phyloP scores from a whole-genome alignment of 805 yeast species.

The Yamadazyma laniorum region DNA sequence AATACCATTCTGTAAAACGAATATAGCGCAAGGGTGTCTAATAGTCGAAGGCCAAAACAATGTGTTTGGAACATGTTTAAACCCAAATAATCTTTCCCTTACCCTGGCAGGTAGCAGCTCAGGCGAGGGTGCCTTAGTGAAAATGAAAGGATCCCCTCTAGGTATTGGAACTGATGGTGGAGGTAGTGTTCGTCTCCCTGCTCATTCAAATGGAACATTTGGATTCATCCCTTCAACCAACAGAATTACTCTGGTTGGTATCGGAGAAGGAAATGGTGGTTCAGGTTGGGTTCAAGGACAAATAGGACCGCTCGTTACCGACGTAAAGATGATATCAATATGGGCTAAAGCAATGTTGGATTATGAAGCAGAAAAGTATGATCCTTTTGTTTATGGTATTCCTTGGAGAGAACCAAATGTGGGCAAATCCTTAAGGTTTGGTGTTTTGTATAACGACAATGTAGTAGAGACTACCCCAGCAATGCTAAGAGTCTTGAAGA shows the following conservation, averaged over 20 bases:
- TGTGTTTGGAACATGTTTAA: constrained; percentile 46
- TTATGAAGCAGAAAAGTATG: no score
- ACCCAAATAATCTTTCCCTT: constrained; percentile 41
- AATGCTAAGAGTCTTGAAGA: no score
- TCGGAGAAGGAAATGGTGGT: background rate
- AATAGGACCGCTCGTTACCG: background rate
- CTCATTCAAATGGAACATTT: constrained; percentile 33
- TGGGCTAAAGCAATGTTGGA: no score
- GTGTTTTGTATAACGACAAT: no score
- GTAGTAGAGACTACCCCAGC: no score
- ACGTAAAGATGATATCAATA: background rate
- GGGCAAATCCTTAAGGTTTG: no score
- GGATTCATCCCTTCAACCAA: constrained; percentile 27
- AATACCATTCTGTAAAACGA: constrained; percentile 54
- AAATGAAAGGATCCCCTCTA: constrained; percentile 44
- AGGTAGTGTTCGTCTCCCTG: constrained; percentile 50
- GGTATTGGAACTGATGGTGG: constrained; percentile 62
- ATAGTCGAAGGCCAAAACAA: constrained; percentile 46
- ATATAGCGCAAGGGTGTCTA: constrained; percentile 52
- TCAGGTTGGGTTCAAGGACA: background rate
- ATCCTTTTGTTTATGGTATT: no score
- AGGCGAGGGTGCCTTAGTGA: constrained; percentile 51
- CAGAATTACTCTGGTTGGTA: background rate
- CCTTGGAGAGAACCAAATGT: no score
- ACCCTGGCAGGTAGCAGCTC: constrained; percentile 55